Base-by-base conservation (phyloP, 768 basidiomycete species). In the Lactarius tabidus region DNA sequence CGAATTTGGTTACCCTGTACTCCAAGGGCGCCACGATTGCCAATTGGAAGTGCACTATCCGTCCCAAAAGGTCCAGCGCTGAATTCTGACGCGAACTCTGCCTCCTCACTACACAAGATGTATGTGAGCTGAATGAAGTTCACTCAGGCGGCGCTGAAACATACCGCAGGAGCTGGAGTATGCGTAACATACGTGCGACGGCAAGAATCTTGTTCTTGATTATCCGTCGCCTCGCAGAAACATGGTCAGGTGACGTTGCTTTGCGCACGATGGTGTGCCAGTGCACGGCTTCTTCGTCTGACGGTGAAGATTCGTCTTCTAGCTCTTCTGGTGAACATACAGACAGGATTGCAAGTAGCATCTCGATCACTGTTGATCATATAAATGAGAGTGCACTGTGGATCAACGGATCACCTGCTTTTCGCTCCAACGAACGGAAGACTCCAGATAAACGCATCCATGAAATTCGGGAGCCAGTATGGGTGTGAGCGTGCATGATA, bases 401-500 rank as follows among this genome's bases (percentile, higher is more conserved):
- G 17, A 26, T 51, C 15, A 58, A 36, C 20, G n/a, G 28, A 45
- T 17, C 36, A 80, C 85, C 69, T 70, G 93, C 96, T 98, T 79
- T 99, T 98, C 77, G 95, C 91, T 68, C 95, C 97, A 8, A 99
- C 97, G 73, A 98, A 98, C 1, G 97, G 97, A 65, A 99, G 77
- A 80, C 90, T 92, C 97, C 97, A 99, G 0, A 96, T 98, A 74
- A 99, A 99, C 28, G 95, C 95, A 71, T 98, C 96, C 95, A 98
- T 98, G 73, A 99, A 99, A 76, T 99, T 99, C 5, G 97, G 97
- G 60, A 99, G 79, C 96, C 96, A 98, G 75, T 98, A 98, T 9
- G 85, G 85, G 67, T 87, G 85, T 43, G 84, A 80, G n/a, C 75
- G 76, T n/a, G 74, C 70, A 56, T 77, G 76, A 64, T 73, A 77